Base-by-base conservation (phyloP, 257 asterid species). In the Cruciata laevipes region DNA sequence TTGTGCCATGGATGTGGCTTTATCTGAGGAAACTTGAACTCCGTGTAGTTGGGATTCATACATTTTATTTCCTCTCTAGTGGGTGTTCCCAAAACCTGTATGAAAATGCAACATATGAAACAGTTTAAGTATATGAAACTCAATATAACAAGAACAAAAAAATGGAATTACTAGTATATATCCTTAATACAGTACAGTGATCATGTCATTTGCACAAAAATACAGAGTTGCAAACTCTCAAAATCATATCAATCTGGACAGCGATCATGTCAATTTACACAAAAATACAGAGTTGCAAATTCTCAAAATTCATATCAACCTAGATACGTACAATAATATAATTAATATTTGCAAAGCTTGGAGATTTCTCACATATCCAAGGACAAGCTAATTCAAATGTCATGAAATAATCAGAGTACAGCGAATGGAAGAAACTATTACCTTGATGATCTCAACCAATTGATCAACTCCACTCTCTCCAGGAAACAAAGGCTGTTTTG, bases 1-100 rank as follows among this genome's bases (percentile, higher is more conserved):
- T 91, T 91, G 83, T 91, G 98, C 98, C 98, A 91, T n/a, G 98
- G 98, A 77, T 91, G 98, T 72, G 96, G 92, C 77, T 91, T 91
- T 83, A 89, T 91, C 80, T 91, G 98, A 57, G 96, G 98, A 77
- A 91, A 91, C 78, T 89, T 91, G 76, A 91, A 91, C 77, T 91
- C 96, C 0, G 95, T 89, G 64, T 91, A 91, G 83, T 91, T 91
- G 51, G 98, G 95, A 53, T 91, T 91, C 98, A 91, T 91, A 88
- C 98, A 91, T 74, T 87, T 89, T 72, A 91, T 91, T 86, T 91
- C 98, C 78, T 91, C 98, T 71, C 98, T 83, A 33, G 98, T 91
- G 69, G 98, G 98, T 70, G 98, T 91, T 80, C 98, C 98, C 86
- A 91, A 79, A 80, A 91, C 96, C 98, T 91, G 83, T 32, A 76